phyloP scores from a whole-genome alignment of 2,329 filamentous ascomycete species.

The Botryotinia globosa region DNA sequence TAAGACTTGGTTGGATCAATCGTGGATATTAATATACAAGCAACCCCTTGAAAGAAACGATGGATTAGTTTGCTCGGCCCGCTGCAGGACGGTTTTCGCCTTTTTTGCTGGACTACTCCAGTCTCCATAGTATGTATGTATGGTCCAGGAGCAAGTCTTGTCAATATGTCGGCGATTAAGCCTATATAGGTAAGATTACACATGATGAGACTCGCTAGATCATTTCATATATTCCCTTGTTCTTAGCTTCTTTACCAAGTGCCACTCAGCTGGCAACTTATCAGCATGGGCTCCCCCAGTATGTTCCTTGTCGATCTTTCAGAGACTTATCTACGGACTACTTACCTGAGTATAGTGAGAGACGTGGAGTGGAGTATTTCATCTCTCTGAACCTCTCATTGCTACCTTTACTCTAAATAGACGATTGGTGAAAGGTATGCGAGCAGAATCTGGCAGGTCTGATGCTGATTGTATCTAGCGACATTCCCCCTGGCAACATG shows the following conservation, averaged over 20 bases:
- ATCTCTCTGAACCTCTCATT: not conserved
- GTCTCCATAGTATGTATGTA: no score
- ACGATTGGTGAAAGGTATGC: not conserved
- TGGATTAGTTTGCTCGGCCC: slow-evolving; percentile 32
- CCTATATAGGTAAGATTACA: not conserved
- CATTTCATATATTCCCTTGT: not conserved
- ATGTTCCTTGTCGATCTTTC: not conserved
- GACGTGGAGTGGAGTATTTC: not conserved
- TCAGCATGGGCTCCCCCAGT: slow-evolving; percentile 11
- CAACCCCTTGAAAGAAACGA: not conserved
- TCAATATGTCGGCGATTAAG: not conserved
- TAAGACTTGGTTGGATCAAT: slow-evolving; percentile 1
- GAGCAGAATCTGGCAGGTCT: not conserved
- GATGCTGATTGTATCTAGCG: not conserved
- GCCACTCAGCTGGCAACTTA: slow-evolving; percentile 17
- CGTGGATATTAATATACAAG: slow-evolving; percentile 4
- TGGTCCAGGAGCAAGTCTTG: not conserved
- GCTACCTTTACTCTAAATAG: not conserved
- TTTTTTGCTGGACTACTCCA: slow-evolving; percentile 9
- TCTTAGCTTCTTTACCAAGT: not conserved
- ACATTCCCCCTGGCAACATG: not conserved
- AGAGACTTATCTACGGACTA: not conserved
- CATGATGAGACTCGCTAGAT: not conserved
- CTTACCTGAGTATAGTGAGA: not conserved
- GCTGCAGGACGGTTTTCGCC: slow-evolving; percentile 34